Percentiles rank a stretch among this genome's conserved stretches.
Conservation (phyloP, 345 rosid genomes). For the Syzygium aqueum region DNA sequence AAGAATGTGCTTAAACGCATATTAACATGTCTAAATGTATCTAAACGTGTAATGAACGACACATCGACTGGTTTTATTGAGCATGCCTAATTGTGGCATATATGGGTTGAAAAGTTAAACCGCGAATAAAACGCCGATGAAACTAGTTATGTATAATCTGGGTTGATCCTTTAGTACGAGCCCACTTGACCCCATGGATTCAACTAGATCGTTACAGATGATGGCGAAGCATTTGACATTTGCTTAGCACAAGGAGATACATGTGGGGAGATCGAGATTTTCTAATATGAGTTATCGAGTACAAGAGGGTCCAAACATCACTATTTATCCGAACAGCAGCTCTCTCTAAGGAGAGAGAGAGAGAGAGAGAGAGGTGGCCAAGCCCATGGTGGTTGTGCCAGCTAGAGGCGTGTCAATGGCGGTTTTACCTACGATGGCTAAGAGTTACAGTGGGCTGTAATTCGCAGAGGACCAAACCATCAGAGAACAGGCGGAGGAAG, state of each 20-base stretch:
- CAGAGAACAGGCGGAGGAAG: neutral
- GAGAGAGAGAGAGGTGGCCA: neutral
- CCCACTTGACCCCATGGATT: neutral
- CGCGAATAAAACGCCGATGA: no score
- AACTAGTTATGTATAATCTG: neutral
- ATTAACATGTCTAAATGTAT: neutral
- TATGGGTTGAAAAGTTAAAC: neutral
- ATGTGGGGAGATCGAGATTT: neutral
- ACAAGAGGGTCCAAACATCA: neutral
- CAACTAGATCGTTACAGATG: neutral
- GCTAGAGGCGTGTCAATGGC: neutral
- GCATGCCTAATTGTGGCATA: neutral
- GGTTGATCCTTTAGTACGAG: neutral
- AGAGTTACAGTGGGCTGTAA: neutral
- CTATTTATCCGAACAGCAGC: neutral
- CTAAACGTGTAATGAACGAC: neutral
- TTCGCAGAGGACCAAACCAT: neutral
- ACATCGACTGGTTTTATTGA: neutral
- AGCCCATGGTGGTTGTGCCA: neutral
- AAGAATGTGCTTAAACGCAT: neutral
- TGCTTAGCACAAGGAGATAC: neutral
- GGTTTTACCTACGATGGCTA: neutral
- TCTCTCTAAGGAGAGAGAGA: neutral
- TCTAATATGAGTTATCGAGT: neutral
- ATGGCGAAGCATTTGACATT: neutral